Base-by-base conservation (phyloP, 2,329 filamentous ascomycete species). In the Stemphylium vesicarium region DNA sequence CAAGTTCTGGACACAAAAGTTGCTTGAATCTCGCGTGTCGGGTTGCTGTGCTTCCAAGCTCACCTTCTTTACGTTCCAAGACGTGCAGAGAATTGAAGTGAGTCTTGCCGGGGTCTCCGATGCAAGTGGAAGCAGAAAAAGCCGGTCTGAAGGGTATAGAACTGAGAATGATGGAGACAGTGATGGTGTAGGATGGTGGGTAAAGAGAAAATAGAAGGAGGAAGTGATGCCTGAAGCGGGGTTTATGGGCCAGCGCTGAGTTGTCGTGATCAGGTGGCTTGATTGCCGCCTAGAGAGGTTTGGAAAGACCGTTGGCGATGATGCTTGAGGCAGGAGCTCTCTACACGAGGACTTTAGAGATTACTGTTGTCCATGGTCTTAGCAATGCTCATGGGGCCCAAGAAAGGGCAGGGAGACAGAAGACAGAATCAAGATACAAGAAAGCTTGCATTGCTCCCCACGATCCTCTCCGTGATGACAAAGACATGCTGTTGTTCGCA, bases 281-380 rank as follows among this genome's bases (percentile, higher is more conserved):
- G 48, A 51, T 38, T 48, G 50, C 39, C 49, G 51, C 42, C 35
- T 56, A 48, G 32, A 50, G 33, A 36, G 26, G 46, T 41, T 46
- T 50, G 49, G 43, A 46, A 42, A 62, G 56, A 59, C 59, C 32
- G 52, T 60, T 47, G 64, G 46, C 48, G 55, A 49, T 53, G 55
- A 50, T 53, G 40, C 60, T 43, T 29, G 43, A 42, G 57, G 61
- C 55, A 62, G 59, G 59, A 60, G 56, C 65, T 49, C 58, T 57
- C 50, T 55, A 57, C 62, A 56, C 47, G 53, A 50, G 45, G 53
- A 53, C 46, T 64, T 57, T 63, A 63, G 58, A 62, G 63, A 72
- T 71, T 72, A 71, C 67, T 73, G 61, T 64, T 37, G 44, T 43
- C 20, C 48, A 53, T 37, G 32, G 32, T 62, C 57, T 70, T 69